Conservation (phyloP, 306 rosid species). For the Cicer arietinum region DNA sequence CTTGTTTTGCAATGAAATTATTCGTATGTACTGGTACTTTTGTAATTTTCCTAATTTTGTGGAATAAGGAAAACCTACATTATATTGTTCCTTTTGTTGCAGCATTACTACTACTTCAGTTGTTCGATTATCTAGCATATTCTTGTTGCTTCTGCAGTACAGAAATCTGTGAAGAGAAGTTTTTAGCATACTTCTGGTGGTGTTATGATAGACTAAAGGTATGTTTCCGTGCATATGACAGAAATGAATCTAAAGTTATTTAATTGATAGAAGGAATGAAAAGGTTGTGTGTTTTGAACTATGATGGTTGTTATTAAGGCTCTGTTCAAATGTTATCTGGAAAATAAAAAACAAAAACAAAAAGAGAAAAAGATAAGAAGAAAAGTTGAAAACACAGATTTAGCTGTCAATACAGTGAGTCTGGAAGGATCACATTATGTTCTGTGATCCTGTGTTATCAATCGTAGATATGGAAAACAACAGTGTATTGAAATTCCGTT, state of each 20-base stretch:
- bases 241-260: constrained; percentile 5
- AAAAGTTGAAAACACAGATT: too few species aligned
- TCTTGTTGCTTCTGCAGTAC: constrained; percentile 57
- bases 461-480: too few species aligned
- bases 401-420: too few species aligned
- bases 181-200: constrained; percentile 94
- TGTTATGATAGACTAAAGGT: constrained; percentile 74
- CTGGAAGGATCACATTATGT: too few species aligned
- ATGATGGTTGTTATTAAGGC: constrained; percentile 1
- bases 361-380: neutral
- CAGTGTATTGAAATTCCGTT: too few species aligned
- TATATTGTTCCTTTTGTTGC: constrained; percentile 21
- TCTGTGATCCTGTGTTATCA: too few species aligned
- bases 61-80: constrained; percentile 17
- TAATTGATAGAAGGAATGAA: neutral
- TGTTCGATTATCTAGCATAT: constrained; percentile 28
- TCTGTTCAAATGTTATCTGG: constrained; percentile 16
- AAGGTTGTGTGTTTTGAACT: neutral
- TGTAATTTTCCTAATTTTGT: constrained; percentile 17
- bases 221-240: constrained; percentile 16
- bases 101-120: constrained; percentile 35
- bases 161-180: constrained; percentile 75
- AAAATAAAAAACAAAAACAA: neutral
- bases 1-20: constrained; percentile 19
- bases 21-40: constrained; percentile 17